Evolutionary conservation across 2,329 filamentous ascomycete genomes (phyloP).

Genomic region (Amesomyces nigricolor): DNA sequence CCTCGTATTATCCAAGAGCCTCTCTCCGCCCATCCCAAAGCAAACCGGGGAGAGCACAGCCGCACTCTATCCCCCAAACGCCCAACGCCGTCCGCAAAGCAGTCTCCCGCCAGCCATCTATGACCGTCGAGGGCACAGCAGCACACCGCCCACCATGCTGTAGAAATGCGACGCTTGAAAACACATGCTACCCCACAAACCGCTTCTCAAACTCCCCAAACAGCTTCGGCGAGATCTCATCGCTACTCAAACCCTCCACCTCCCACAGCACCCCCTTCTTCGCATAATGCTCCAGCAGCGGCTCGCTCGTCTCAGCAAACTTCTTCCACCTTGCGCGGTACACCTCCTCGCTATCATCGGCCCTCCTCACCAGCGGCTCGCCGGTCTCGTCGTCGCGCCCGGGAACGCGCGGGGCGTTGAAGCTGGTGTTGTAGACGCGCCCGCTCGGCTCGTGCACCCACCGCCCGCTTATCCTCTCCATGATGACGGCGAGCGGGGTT

Average conservation of each 20-base stretch:
- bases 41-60: not conserved
- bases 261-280: constrained; percentile 78
- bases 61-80: constrained; percentile 8
- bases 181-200: constrained; percentile 43
- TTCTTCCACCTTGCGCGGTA: constrained; percentile 75
- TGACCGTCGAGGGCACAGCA: constrained; percentile 14
- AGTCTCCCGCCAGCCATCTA: not conserved
- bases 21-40: not conserved
- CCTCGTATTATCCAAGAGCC: not conserved
- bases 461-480: constrained; percentile 82
- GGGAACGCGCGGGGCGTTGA: constrained; percentile 74
- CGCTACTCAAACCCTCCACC: constrained; percentile 81
- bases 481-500: constrained; percentile 79
- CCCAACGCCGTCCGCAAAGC: constrained; percentile 1
- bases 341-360: constrained; percentile 81
- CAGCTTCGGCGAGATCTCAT: constrained; percentile 92
- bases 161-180: not conserved
- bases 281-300: constrained; percentile 84
- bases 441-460: constrained; percentile 93
- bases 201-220: constrained; percentile 74
- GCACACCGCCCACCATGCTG: not conserved
- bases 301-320: constrained; percentile 81
- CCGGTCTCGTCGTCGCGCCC: constrained; percentile 89
- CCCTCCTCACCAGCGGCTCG: constrained; percentile 72
- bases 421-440: constrained; percentile 89